Percentiles rank a stretch among this genome's conserved stretches.
These are phyloP conservation scores for Cairneyella variabilis DNA, from an alignment of 495 filamentous ascomycete species.

Conservation along the genomic window DNA sequence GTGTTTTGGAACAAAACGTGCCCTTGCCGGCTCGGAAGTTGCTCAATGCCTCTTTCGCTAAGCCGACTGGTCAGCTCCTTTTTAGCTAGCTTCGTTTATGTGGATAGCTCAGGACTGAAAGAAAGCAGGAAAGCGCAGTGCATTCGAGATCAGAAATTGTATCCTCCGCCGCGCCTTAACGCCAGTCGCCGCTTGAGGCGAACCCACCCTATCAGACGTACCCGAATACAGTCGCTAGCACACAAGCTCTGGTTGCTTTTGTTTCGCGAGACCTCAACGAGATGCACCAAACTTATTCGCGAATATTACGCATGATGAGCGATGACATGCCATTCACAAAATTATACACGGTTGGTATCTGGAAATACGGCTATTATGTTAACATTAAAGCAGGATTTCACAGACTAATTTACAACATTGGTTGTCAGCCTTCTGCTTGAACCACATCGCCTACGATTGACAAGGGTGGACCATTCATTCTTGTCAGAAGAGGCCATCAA, in stretches of 20 bases:
- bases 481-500: constrained; percentile 98
- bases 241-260: constrained; percentile 36
- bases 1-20: no score
- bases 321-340: constrained; percentile 96
- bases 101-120: no score
- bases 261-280: constrained; percentile 50
- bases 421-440: constrained; percentile 94
- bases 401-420: constrained; percentile 93
- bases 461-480: constrained; percentile 89
- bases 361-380: background rate
- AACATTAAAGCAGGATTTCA: constrained; percentile 70
- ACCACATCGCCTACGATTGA: constrained; percentile 86
- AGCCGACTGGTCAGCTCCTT: no score
- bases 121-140: no score
- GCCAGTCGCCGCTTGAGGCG: constrained; percentile 21
- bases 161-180: background rate
- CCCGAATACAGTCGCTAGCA: constrained; percentile 42
- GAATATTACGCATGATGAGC: constrained; percentile 94
- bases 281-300: constrained; percentile 98
- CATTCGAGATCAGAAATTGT: constrained; percentile 1
- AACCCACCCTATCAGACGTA: constrained; percentile 49
- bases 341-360: constrained; percentile 48
- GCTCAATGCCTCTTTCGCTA: no score
- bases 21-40: no score
- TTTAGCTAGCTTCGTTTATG: no score